Evolutionary conservation across 179 eudicot species (phyloP), one percentile per base, ranked within the genome.

Genomic region (Gypsophila paniculata): DNA sequence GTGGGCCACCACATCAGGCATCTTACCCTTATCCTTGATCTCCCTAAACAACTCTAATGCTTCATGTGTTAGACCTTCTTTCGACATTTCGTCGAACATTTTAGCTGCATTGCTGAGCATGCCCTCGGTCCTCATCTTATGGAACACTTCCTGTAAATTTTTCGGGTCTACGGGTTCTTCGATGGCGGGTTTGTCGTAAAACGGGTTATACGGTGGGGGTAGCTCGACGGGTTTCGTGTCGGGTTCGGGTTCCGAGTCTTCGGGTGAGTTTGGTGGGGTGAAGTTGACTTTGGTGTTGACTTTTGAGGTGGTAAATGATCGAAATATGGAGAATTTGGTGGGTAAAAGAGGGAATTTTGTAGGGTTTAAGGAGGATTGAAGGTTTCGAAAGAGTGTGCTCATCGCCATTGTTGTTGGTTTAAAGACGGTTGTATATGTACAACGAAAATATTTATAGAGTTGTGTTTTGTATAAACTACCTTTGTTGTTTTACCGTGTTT

Each of bases 61-160:
- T 57, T 91, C 92, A 71, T 89, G 90, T 67, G 95, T 91, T 34
- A 91, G 70, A 0, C 95, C 93, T 46, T 87, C 83, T 54, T 87
- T 88, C 1, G 90, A 91, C 92, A 91, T 85, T 81, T 77, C 92
- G 79, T 91, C 97, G 85, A 91, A 91, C 97, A 91, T 87, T 90
- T 89, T 91, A 73, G 74, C 95, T 75, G 97, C 97, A 74, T 75
- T 17, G 8, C n/a, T 53, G 22, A 53, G n/a, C 38, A 89, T 67
- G 12, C 97, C 97, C 2, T 83, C 90, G 0, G 69, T 67, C 10
- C 90, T 75, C 65, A 91, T 85, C 46, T 75, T 81, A n/a, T 88
- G 89, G 71, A 89, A 91, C 51, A 91, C 85, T 75, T 89, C 84
- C 10, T 85, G 88, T 34, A 91, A 59, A 68, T 91, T 89, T 22